Conservation (phyloP, 1,284 basidiomycete genomes). For the Apiotrichum gamsii region DNA sequence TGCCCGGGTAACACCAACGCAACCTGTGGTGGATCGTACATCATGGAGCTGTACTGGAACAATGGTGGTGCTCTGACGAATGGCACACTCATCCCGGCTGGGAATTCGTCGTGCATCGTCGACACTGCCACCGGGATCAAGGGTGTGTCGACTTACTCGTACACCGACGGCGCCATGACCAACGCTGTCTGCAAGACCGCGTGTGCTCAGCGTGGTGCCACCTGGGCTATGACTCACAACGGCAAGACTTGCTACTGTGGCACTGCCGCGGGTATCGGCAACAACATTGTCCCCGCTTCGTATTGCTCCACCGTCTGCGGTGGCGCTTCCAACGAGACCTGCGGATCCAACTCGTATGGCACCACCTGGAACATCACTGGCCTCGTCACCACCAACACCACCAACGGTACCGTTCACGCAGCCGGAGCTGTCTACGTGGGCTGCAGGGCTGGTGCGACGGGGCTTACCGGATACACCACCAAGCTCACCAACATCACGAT, state of each 20-base stretch:
- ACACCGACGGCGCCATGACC: conserved; percentile 20
- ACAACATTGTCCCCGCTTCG: conserved; percentile 3
- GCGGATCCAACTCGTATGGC: conserved; percentile 5
- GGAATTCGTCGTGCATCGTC: conserved; percentile 21
- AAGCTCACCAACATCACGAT: conserved; percentile 8
- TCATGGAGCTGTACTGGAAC: not conserved
- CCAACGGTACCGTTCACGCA: no score
- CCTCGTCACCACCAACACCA: conserved; percentile 2
- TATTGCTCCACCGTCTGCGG: conserved; percentile 9
- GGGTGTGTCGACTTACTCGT: conserved; percentile 8
- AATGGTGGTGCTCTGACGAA: not conserved
- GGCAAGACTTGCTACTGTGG: conserved; percentile 4
- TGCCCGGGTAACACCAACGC: conserved; percentile 33
- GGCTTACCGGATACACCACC: conserved; percentile 10
- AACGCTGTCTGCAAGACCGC: conserved; percentile 13
- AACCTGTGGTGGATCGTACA: conserved; percentile 24
- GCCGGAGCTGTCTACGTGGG: conserved; percentile 16
- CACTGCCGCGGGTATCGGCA: not conserved
- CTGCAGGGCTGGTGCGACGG: conserved; percentile 1
- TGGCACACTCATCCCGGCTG: not conserved
- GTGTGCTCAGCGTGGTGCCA: conserved; percentile 8
- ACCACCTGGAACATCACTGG: not conserved
- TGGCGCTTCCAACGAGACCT: conserved; percentile 13
- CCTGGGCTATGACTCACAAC: not conserved
- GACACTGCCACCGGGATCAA: conserved; percentile 23